Base-by-base conservation (phyloP, 2,329 filamentous ascomycete species). In the Alternaria triticina region DNA sequence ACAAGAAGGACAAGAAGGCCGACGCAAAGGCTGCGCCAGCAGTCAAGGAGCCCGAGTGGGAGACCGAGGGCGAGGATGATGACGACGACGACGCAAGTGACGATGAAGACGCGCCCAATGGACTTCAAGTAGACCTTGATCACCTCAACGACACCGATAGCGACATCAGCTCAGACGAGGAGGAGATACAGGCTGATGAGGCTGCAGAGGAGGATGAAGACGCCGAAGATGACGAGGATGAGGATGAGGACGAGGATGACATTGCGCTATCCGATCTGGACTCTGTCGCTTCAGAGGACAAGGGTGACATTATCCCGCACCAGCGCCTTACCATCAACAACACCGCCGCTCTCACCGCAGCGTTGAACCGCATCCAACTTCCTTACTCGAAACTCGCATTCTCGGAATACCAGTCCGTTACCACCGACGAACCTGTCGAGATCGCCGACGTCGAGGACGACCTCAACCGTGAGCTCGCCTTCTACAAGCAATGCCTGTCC, bases 271-370 rank as follows among this genome's bases (percentile, higher is more conserved):
- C 93, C 30, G 94, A 97, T 73, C 89, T 96, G 55, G 91, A 92
- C 73, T 92, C 92, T 56, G 79, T 91, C 45, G 86, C 91, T 57
- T 93, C 92, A 20, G 91, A 92, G 67, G 94, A 96, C 74, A 91
- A 89, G 73, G 92, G 92, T 81, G 94, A 97, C 76, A 87, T 97
- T 44, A 89, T 97, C 65, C 93, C 94, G 15, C 92, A 97, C 82
- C 93, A 96, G 79, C 92, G 94, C 73, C 90, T 97, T 70, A 97
- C 94, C 57, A 98, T 98, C 84, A 97, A 99, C 87, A 99, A 99
- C 84, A 94, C 92, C 57, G 86, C 92, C 69, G 96, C 95, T 33
- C 91, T 99, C 55, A 88, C 89, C 69, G 86, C 92, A 70, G 89
- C 93, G 12, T 86, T 96, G 66, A 91, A 91, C 76, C 93, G 94